A percentile compares a stretch with the other conserved stretches of the same genome.
phyloP scores from a whole-genome alignment of 768 basidiomycete genomes.

The Podaxis sp. region DNA sequence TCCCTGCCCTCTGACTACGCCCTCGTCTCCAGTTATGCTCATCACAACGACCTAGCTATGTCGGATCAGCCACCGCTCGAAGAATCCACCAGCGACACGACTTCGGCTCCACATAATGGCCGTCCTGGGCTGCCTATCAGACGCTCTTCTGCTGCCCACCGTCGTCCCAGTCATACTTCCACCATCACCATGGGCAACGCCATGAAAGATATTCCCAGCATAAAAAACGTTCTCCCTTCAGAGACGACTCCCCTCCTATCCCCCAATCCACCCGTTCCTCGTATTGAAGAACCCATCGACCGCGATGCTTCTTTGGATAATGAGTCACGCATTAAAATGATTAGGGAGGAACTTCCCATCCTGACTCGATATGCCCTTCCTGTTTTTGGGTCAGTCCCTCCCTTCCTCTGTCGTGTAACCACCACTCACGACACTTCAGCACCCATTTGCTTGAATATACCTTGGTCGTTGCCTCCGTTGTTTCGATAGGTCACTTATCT shows the following conservation, averaged over 20 bases:
- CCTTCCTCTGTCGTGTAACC: neutral
- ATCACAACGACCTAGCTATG: slow-evolving; percentile 20
- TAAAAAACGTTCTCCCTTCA: slow-evolving; percentile 17
- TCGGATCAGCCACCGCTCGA: neutral
- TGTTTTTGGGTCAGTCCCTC: slow-evolving; percentile 58
- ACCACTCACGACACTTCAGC: slow-evolving; percentile 31
- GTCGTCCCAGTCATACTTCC: neutral
- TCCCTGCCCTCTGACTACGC: slow-evolving; percentile 69
- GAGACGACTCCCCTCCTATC: slow-evolving; percentile 63
- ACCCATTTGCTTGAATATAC: slow-evolving; percentile 85
- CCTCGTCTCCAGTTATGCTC: slow-evolving; percentile 51
- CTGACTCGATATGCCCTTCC: slow-evolving; percentile 66
- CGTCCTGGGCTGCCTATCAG: slow-evolving; percentile 7
- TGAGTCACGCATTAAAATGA: slow-evolving; percentile 31
- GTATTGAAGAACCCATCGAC: slow-evolving; percentile 53
- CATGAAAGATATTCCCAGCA: neutral
- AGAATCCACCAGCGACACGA: neutral
- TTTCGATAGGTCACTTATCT: slow-evolving; percentile 89
- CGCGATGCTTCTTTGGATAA: slow-evolving; percentile 28
- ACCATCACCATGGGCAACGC: slow-evolving; percentile 6
- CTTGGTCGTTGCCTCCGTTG: slow-evolving; percentile 77
- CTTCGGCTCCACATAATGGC: neutral
- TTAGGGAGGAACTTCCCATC: slow-evolving; percentile 59
- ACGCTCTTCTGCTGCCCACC: slow-evolving; percentile 1
- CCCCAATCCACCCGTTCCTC: slow-evolving; percentile 44